A percentile compares a stretch with the other conserved stretches of the same genome.
Evolutionary conservation across 1,284 basidiomycete species (phyloP).

Genomic region (Ganoderma resinaceum): DNA sequence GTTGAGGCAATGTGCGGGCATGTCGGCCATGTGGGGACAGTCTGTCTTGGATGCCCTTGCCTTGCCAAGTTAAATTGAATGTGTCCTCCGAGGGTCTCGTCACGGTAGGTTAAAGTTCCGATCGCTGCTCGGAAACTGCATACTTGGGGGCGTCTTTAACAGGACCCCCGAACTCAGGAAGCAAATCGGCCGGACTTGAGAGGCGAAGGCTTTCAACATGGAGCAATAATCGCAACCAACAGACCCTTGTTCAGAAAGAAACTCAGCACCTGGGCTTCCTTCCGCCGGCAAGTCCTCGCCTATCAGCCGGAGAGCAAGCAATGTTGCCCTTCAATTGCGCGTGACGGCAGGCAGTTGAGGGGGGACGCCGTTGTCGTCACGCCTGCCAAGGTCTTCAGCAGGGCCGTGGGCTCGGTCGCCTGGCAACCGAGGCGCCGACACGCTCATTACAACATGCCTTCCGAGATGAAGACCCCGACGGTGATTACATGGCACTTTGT

Average conservation of each 20-base stretch:
- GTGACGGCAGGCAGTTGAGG: neutral
- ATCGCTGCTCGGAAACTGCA: neutral
- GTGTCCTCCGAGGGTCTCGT: neutral
- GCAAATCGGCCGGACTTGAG: neutral
- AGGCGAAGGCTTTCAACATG: neutral
- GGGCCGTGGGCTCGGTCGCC: neutral
- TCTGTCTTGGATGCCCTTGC: neutral
- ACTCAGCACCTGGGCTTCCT: neutral
- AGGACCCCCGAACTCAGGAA: neutral
- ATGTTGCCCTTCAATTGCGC: neutral
- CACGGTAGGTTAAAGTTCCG: neutral
- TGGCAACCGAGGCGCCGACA: conserved; percentile 5
- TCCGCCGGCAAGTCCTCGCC: neutral
- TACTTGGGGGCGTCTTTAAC: neutral
- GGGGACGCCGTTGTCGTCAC: conserved; percentile 1
- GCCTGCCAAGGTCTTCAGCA: neutral
- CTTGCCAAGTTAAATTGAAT: neutral
- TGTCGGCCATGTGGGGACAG: neutral
- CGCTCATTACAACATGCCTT: neutral
- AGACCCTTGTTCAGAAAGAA: neutral
- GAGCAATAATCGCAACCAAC: neutral
- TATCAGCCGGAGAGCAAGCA: neutral
- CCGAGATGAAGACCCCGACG: neutral
- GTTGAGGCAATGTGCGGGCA: conserved; percentile 2
- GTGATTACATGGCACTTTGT: neutral